Base-by-base conservation (phyloP, 2,329 filamentous ascomycete genomes). In the Ascochyta clinopodiicola region DNA sequence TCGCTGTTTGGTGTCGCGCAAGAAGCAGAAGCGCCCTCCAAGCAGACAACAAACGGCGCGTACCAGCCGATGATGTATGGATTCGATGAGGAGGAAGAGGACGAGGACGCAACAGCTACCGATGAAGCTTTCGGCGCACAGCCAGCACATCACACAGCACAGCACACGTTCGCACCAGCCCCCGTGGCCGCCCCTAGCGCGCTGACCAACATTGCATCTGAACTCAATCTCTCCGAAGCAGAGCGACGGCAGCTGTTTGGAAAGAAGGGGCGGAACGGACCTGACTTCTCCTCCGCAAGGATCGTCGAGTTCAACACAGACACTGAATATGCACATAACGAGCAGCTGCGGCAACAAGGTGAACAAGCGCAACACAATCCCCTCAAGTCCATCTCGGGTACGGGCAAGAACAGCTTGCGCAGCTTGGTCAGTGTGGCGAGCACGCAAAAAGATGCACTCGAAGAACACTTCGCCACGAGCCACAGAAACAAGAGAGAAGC, bases 241-340 rank as follows among this genome's bases (percentile, higher is more conserved):
- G 88, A 91, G 61, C 84, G 88, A 36, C 88, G 94, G 37, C 92
- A 96, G 71, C 85, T 98, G 3, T 94, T 98, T 70, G 94, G 94
- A 1, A 89, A 93, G 5, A 76, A 80, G 56, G 82, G 82, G 21
- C 69, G 73, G 39, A 72, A 72, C n/a, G 73, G 71, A n/a, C 70
- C 70, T 31, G 76, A 75, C 50, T 61, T 79, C 7, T 79, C 84
- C n/a, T 81, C 81, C 2, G 81, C 85, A n/a, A 87, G 85, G 38
- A 83, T 96, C 34, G 83, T 93, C 60, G 92, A 89, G 68, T 96
- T 97, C 83, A 91, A 96, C 77, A 93, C 92, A 62, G 92, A 96
- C 72, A 79, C 81, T 54, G 93, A 97, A 78, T 98, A 98, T 75
- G 85, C 84, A 22, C 86, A 90, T 67, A 98, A 98, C 74, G 90